A percentile compares a stretch with the other conserved stretches of the same genome.
phyloP scores from a whole-genome alignment of 1,139 yeast genomes.

The Hanseniaspora uvarum region DNA sequence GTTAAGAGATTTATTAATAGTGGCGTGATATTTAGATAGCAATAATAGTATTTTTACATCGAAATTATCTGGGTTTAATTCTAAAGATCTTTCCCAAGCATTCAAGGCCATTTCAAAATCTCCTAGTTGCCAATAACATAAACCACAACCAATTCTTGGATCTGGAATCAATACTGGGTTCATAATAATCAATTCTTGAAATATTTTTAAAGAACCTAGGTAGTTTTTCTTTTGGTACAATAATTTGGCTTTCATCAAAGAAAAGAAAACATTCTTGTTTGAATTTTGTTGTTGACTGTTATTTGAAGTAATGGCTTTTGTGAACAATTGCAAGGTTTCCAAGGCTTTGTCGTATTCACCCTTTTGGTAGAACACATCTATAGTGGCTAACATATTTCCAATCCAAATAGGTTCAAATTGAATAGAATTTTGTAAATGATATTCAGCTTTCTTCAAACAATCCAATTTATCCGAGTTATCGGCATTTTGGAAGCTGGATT shows the following conservation, averaged over 20 bases:
- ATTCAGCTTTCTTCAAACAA: conserved; percentile 31
- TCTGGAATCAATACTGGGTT: conserved; percentile 79
- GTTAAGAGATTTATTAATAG: conserved; percentile 36
- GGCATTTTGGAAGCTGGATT: conserved; percentile 27
- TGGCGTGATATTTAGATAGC: conserved; percentile 57
- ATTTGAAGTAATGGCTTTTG: conserved; percentile 33
- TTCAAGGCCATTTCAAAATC: conserved; percentile 65
- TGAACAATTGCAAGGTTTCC: conserved; percentile 48
- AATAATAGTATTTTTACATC: conserved; percentile 59
- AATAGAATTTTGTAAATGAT: conserved; percentile 33
- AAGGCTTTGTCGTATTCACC: conserved; percentile 56
- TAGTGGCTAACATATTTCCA: conserved; percentile 52
- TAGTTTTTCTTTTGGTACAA: conserved; percentile 64
- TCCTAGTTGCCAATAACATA: conserved; percentile 82
- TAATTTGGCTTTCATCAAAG: conserved; percentile 77
- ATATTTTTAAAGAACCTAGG: conserved; percentile 61
- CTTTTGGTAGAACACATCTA: conserved; percentile 40
- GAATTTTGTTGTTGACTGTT: conserved; percentile 28
- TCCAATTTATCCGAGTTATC: conserved; percentile 25
- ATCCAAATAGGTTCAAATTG: conserved; percentile 37
- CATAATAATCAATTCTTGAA: conserved; percentile 68
- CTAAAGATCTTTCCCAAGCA: conserved; percentile 76
- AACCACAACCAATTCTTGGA: conserved; percentile 88
- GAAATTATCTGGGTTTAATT: conserved; percentile 51
- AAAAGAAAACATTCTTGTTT: conserved; percentile 58